Base-by-base conservation (phyloP, 2,329 filamentous ascomycete genomes). In the Aureobasidium lini region DNA sequence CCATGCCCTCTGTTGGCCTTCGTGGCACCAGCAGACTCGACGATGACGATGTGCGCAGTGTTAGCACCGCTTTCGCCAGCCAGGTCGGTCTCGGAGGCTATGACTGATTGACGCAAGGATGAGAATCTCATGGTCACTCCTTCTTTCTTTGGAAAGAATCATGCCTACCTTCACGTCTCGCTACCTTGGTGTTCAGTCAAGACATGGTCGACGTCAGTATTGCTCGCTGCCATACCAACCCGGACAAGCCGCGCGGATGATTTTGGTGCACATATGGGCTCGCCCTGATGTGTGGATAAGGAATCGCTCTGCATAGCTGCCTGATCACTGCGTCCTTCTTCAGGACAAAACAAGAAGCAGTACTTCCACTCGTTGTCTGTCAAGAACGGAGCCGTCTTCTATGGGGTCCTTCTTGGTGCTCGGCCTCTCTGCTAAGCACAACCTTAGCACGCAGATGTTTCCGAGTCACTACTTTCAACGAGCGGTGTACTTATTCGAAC, bases 51-150 rank as follows among this genome's bases (percentile, higher is more conserved):
- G 90, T 94, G 69, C 90, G 94, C 76, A 97, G 93, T 74, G 85
- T 97, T 68, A 96, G 90, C 70, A 97, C 94, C 56, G 92, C 92
- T 50, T 99, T 97, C 76, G 92, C 93, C 62, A 96, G 91, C 77
- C 94, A 97, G 75, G 85, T 96, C 66, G 70, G 70, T 32, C 62
- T 67, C n/a, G 67, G 69, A 59, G 66, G 64, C 29, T 68, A 68
- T 59, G 68, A 68, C 63, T 69, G 68, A 69, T 69, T 59, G 47
- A 34, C 6, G 28, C 34, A 13, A 50, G 3, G 15, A 50, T 28
- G 34, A 57, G 2, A 7, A 63, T 13, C 32, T 46, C 31, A 28
- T 56, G 52, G 32, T 44, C 40, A 56, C 29, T 44, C 37, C 28
- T 43, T 54, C 52, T 46, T 44, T 56, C 52, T 13, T 28, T 11